Base-by-base conservation (phyloP, 352 stramenopile genomes). In the Globisporangium alternatum region DNA sequence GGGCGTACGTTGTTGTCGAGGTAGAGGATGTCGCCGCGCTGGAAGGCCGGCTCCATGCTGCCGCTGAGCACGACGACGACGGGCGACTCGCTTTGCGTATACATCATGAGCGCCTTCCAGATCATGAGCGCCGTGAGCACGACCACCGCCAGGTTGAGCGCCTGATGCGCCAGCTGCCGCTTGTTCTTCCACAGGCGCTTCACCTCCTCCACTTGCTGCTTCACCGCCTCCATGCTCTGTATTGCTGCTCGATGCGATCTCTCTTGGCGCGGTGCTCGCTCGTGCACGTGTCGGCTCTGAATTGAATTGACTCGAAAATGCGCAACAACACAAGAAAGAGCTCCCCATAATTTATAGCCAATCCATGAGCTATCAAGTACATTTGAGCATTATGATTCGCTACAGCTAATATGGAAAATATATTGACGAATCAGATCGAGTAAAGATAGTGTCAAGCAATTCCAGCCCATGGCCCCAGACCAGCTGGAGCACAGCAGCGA, bases 161-260 rank as follows among this genome's bases (percentile, higher is more conserved):
- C 77, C 79, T 99, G 97, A 76, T 99, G 98, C 56, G 91, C 77
- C 47, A 99, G 75, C 80, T 98, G 92, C 41, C 97, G 91, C 82
- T 99, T 99, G 82, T 99, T 99, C 61, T 88, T 89, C 96, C 97
- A 99, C 47, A 99, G 88, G 71, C 98, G 98, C 78, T 99, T 99
- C 44, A 99, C 90, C 73, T 99, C 96, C 35, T 94, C 83, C 58
- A 96, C 81, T 69, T 98, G 92, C 71, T 97, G 90, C 65, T 89
- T 77, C 58, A 97, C 60, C 65, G 90, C 75, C 57, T 89, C 75
- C 67, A 80, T 90, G 4, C 22, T 52, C 25, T 22, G 25, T 21
- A 17, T 48, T 10, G 0, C 22, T 48, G 43, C 43, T 48, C 9
- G 43, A n/a, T 45, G 39, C 6, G 5, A 4, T n/a, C 39, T 45